These are phyloP conservation scores for Dichotomocladium elegans DNA, from an alignment of 371 early-diverging fungal species.

Conservation along the genomic window DNA sequence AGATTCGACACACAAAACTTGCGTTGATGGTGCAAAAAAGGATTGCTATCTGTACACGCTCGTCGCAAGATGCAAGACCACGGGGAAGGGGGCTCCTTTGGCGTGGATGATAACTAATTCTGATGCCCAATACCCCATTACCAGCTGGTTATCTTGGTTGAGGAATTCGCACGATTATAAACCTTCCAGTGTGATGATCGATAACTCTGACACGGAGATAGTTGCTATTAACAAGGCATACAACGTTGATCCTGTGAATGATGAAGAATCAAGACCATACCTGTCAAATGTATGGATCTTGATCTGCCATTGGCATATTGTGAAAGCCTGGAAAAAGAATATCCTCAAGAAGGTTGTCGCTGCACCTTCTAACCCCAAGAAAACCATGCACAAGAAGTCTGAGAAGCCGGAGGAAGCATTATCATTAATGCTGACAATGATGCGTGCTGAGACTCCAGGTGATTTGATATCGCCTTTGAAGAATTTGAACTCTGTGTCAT, in stretches of 20 bases:
- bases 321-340: conserved; percentile 3
- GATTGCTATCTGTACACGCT: background rate
- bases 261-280: background rate
- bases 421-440: background rate
- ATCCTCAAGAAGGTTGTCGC: background rate
- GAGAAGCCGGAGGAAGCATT: background rate
- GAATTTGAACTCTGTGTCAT: no score
- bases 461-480: background rate
- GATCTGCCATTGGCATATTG: conserved; percentile 6
- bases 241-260: background rate
- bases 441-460: background rate
- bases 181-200: no score
- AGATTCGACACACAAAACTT: no score
- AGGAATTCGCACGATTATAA: no score
- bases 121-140: no score
- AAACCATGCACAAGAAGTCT: background rate
- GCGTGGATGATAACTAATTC: background rate
- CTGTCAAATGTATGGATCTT: background rate
- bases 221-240: background rate
- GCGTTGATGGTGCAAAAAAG: background rate
- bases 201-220: conserved; percentile 6
- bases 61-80: background rate
- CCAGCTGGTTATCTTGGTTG: no score
- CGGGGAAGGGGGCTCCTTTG: background rate
- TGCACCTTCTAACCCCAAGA: background rate